Conservation (phyloP, 2,329 filamentous ascomycete species). For the Penicillium frequentans region DNA sequence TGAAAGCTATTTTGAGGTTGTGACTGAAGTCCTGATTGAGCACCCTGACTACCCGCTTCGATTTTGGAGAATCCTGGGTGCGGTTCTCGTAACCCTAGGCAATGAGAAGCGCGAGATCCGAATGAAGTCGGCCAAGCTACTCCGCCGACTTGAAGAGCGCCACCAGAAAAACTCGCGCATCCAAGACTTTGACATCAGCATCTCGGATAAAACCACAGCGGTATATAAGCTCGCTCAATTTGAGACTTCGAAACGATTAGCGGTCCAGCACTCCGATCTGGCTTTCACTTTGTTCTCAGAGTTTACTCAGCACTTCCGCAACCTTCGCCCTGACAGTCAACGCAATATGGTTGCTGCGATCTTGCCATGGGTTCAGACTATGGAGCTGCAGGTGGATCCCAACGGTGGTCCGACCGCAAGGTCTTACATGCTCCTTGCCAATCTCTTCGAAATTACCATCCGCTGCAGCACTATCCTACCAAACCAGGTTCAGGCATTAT, state of each 20-base stretch:
- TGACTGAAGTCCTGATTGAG: constrained; percentile 81
- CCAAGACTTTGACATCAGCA: constrained; percentile 96
- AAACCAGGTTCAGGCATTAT: constrained; percentile 95
- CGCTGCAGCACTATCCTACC: constrained; percentile 84
- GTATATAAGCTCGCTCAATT: constrained; percentile 98
- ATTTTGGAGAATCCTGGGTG: constrained; percentile 87
- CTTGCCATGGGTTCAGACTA: constrained; percentile 91
- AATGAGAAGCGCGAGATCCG: constrained; percentile 87
- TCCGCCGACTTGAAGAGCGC: constrained; percentile 78
- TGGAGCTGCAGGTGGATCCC: constrained; percentile 88
- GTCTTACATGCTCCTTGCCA: constrained; percentile 92
- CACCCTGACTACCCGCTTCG: constrained; percentile 78
- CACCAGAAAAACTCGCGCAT: constrained; percentile 85
- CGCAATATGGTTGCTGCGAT: constrained; percentile 93
- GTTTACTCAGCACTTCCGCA: constrained; percentile 90
- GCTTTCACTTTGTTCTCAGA: constrained; percentile 96
- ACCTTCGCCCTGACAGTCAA: constrained; percentile 77
- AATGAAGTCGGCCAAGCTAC: constrained; percentile 78
- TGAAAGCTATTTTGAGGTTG: constrained; percentile 93
- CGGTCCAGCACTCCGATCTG: constrained; percentile 82
- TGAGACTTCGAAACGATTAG: constrained; percentile 87
- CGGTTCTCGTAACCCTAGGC: constrained; percentile 88
- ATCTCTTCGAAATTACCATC: constrained; percentile 94
- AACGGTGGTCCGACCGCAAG: constrained; percentile 86
- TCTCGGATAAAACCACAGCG: constrained; percentile 96